These are phyloP conservation scores for Cercospora berteroae DNA, from an alignment of 2,329 filamentous ascomycete species.

Conservation along the genomic window DNA sequence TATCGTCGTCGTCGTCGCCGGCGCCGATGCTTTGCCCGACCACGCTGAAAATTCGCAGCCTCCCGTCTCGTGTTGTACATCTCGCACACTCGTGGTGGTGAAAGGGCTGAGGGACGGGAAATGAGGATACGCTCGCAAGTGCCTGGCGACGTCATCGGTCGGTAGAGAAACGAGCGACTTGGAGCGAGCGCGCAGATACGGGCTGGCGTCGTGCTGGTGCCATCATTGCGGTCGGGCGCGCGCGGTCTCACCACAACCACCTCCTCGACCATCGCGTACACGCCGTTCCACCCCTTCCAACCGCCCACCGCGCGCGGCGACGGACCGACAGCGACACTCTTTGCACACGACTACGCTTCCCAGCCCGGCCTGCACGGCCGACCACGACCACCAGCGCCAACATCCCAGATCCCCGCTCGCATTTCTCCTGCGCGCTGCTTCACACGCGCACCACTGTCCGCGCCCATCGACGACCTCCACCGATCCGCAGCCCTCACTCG, in stretches of 20 bases:
- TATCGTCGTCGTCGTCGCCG: background rate
- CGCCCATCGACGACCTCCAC: background rate
- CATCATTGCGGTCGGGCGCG: background rate
- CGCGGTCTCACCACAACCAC: background rate
- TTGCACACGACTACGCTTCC: slow-evolving; percentile 6
- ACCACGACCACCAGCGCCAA: background rate
- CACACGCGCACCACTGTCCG: background rate
- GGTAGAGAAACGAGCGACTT: background rate
- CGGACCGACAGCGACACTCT: background rate
- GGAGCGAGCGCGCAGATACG: too few relatives aligned
- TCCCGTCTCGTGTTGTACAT: background rate
- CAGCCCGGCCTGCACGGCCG: slow-evolving; percentile 2
- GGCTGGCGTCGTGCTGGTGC: background rate
- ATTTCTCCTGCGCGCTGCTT: background rate
- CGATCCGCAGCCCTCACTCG: background rate
- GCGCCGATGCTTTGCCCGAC: background rate
- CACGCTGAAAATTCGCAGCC: background rate
- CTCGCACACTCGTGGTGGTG: background rate
- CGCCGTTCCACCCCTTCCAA: background rate
- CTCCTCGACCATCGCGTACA: background rate
- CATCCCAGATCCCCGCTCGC: background rate
- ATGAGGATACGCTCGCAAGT: background rate
- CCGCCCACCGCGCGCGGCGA: background rate
- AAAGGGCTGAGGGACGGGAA: background rate
- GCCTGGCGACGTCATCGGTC: background rate